Base-by-base conservation (phyloP, 768 basidiomycete species). In the Calvatia gigantea region DNA sequence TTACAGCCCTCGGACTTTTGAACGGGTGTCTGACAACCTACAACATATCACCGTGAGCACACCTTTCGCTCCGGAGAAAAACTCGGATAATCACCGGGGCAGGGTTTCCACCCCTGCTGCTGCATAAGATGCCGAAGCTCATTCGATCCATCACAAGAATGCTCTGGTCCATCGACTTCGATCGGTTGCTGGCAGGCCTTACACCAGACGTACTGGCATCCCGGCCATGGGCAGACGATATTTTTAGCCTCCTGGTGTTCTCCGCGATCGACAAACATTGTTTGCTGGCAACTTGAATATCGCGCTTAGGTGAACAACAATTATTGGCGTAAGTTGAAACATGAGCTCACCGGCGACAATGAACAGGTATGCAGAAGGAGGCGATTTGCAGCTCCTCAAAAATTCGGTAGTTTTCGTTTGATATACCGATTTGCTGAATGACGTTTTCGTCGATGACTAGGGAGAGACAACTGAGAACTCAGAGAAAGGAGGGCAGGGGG, bases 1-100 rank as follows among this genome's bases (percentile, higher is more conserved):
- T 83, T 77, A 50, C 83, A 85, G 1, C 83, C 83, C 14, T 65
- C 67, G 7, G 71, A 70, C 60, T 81, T 85, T 53, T 71, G 75
- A 17, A 81, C 76, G 3, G 81, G 76, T 8, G 81, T 79, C 51
- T 65, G 64, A 60, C 78, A 79, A 5, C 75, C 77, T 78, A 43
- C 0, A 7, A 21, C 25, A 44, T 41, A 17, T 21, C 19, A 12
- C n/a, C 12, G n/a, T n/a, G 14, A 42, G 14, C 9, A 15, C 23
- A 11, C 23, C 11, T 33, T 43, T 28, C 21, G 21, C 21, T 17
- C 8, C 11, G 56, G n/a, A 39, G 17, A 25, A 35, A 15, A 72
- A 39, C 12, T n/a, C n/a, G 3, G 12, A 49, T 31, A 56, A 57
- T 25, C 54, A 72, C 85, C 81, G 57, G 86, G 82, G 63, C 86